A percentile compares a stretch with the other conserved stretches of the same genome.
Conservation (phyloP, 2,329 filamentous ascomycete genomes). For the Botrytis byssoidea region DNA sequence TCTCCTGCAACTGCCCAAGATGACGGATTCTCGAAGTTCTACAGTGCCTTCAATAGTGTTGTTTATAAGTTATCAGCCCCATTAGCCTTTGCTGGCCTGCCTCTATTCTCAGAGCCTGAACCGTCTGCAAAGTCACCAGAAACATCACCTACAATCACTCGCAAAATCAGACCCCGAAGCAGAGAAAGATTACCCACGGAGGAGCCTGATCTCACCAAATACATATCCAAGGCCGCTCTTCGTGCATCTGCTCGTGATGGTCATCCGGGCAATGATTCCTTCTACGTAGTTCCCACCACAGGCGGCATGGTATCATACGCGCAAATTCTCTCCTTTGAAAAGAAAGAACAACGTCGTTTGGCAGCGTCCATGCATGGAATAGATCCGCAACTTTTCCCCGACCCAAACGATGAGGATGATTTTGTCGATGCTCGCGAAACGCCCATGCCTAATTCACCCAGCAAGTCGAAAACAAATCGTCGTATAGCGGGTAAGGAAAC, state of each 20-base stretch:
- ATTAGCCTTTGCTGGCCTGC: constrained; percentile 88
- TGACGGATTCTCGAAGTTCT: constrained; percentile 86
- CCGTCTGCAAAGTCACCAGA: constrained; percentile 40
- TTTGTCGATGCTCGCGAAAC: constrained; percentile 86
- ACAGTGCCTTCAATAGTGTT: constrained; percentile 84
- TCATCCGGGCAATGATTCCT: constrained; percentile 66
- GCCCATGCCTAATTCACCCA: constrained; percentile 45
- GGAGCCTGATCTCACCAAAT: constrained; percentile 75
- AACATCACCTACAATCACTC: constrained; percentile 41
- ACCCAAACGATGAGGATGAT: constrained; percentile 71
- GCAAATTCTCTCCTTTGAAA: constrained; percentile 72
- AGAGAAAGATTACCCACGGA: constrained; percentile 36
- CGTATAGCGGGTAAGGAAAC: constrained; percentile 37
- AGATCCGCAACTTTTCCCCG: constrained; percentile 41
- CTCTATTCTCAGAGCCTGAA: constrained; percentile 58
- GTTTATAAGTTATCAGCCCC: constrained; percentile 88
- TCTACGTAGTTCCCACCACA: constrained; percentile 91
- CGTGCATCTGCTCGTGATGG: constrained; percentile 72
- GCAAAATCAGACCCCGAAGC: constrained; percentile 35
- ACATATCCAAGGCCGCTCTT: constrained; percentile 84
- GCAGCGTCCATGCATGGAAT: constrained; percentile 49
- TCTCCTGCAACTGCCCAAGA: constrained; percentile 48
- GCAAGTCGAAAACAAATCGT: constrained; percentile 37
- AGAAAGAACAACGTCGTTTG: constrained; percentile 63
- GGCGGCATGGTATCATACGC: constrained; percentile 93